Evolutionary conservation across 2,329 filamentous ascomycete species (phyloP).

Genomic region (Cercospora zeina): DNA sequence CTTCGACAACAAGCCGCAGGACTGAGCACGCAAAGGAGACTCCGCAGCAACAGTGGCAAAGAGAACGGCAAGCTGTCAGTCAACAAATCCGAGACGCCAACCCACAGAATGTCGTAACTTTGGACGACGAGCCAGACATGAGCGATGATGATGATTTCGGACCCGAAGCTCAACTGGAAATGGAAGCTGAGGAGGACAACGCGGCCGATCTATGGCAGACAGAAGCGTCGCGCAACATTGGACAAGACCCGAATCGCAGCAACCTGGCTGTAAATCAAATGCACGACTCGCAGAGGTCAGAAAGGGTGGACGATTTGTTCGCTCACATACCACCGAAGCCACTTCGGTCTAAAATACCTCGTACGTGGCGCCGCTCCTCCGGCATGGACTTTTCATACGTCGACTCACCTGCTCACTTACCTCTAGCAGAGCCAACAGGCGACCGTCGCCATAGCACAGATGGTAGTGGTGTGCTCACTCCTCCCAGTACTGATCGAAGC

Average conservation of each 20-base stretch:
- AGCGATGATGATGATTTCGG: constrained; percentile 12
- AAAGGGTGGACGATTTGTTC: constrained; percentile 41
- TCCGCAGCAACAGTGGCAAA: constrained; percentile 23
- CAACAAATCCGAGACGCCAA: constrained; percentile 26
- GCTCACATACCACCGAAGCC: constrained; percentile 39
- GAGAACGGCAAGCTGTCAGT: constrained; percentile 28
- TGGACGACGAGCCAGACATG: constrained; percentile 26
- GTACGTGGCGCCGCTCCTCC: constrained; percentile 47
- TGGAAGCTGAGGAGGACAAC: constrained; percentile 3
- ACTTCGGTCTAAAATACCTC: constrained; percentile 45
- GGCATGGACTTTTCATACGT: constrained; percentile 43
- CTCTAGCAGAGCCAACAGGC: constrained; percentile 13
- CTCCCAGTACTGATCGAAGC: constrained; percentile 38
- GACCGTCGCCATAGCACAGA: constrained; percentile 27
- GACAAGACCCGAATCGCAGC: constrained; percentile 25
- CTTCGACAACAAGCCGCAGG: constrained; percentile 4
- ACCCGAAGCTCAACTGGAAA: constrained; percentile 3
- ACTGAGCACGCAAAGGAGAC: background rate
- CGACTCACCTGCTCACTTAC: constrained; percentile 40
- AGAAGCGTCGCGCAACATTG: constrained; percentile 46
- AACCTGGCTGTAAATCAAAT: background rate
- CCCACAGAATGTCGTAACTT: constrained; percentile 28
- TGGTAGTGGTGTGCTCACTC: constrained; percentile 40
- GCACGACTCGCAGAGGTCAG: constrained; percentile 23
- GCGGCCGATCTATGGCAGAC: constrained; percentile 51